These are phyloP conservation scores for Astragalus membranaceus DNA, from an alignment of 306 rosid genomes.

Conservation along the genomic window DNA sequence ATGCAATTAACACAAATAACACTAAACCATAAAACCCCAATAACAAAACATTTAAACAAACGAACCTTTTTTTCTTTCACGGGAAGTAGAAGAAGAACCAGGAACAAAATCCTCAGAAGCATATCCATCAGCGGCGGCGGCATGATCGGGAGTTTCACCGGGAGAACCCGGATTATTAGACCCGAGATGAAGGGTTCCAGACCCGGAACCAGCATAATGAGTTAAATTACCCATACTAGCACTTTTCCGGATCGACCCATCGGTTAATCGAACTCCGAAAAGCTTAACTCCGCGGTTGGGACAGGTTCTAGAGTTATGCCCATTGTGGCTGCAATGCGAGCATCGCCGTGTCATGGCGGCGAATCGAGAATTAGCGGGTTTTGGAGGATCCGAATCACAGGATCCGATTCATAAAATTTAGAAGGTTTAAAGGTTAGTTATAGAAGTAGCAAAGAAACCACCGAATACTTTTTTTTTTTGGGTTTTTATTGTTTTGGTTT, in stretches of 20 bases:
- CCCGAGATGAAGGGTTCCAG: constrained; percentile 30
- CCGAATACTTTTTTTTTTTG: background rate
- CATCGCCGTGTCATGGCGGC: constrained; percentile 80
- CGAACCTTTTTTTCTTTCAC: constrained; percentile 92
- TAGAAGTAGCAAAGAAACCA: background rate
- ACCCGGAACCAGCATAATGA: constrained; percentile 58
- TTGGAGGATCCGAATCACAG: constrained; percentile 35
- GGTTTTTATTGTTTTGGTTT: background rate
- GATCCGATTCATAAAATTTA: constrained; percentile 25
- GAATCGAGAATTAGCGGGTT: constrained; percentile 22
- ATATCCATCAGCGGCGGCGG: constrained; percentile 70
- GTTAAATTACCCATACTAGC: constrained; percentile 96
- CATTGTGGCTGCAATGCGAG: constrained; percentile 98
- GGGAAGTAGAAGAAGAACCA: constrained; percentile 84
- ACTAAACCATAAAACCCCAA: background rate
- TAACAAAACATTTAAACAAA: background rate
- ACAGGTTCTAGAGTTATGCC: constrained; percentile 94
- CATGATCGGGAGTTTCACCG: constrained; percentile 72
- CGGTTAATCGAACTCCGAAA: constrained; percentile 88
- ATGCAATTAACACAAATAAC: background rate
- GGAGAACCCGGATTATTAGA: constrained; percentile 71
- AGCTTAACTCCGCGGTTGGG: constrained; percentile 96
- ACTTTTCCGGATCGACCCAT: constrained; percentile 91
- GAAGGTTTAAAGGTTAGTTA: background rate
- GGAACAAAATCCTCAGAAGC: constrained; percentile 97